These are phyloP conservation scores for Xerocomus potaroensis DNA, from an alignment of 768 basidiomycete genomes.

Conservation along the genomic window DNA sequence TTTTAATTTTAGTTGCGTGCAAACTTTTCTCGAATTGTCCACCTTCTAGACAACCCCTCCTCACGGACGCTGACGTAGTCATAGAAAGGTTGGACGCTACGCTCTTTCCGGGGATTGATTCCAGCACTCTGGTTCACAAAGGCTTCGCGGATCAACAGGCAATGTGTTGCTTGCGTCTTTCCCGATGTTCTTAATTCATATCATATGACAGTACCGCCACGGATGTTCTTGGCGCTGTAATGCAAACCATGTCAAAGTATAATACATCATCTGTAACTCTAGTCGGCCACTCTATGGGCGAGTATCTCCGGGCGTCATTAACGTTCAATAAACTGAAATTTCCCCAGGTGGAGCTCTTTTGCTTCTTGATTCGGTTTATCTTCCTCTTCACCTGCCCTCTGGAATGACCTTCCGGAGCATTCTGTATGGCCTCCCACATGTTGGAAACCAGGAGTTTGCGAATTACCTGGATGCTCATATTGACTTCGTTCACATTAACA, in stretches of 20 bases:
- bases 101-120: slow-evolving; percentile 48
- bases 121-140: slow-evolving; percentile 38
- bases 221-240: slow-evolving; percentile 43
- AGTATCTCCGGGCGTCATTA: too few relatives aligned
- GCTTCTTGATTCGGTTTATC: slow-evolving; percentile 38
- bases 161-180: slow-evolving; percentile 30
- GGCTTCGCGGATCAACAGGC: slow-evolving; percentile 48
- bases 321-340: background rate
- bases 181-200: background rate
- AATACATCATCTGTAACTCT: slow-evolving; percentile 36
- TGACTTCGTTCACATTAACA: slow-evolving; percentile 52
- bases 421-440: slow-evolving; percentile 36
- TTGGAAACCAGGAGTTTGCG: slow-evolving; percentile 59
- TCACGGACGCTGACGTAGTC: slow-evolving; percentile 43
- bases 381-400: slow-evolving; percentile 34
- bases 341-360: slow-evolving; percentile 33
- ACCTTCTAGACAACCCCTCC: slow-evolving; percentile 28
- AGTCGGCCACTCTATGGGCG: slow-evolving; percentile 44
- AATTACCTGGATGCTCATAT: slow-evolving; percentile 47
- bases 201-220: slow-evolving; percentile 34
- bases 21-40: background rate
- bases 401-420: slow-evolving; percentile 30
- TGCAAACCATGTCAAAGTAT: slow-evolving; percentile 35
- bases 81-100: slow-evolving; percentile 31
- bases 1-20: background rate